phyloP scores from a whole-genome alignment of 305 asterid genomes.

The Solanum chacoense region DNA sequence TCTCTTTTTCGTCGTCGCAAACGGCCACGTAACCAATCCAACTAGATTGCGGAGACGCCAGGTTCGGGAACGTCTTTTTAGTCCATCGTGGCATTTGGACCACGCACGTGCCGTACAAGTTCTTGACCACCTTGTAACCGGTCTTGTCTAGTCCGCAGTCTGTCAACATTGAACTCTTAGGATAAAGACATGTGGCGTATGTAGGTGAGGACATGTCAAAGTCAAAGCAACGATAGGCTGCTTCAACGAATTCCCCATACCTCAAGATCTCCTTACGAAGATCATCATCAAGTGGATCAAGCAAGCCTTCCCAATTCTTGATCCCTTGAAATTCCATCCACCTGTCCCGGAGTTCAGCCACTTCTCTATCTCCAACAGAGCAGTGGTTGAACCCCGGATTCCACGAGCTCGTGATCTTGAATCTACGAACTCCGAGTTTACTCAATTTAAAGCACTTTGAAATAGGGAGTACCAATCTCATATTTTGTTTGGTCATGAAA shows the following conservation, averaged over 20 bases:
- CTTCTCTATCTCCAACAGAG: background rate
- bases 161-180: constrained; percentile 26
- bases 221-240: constrained; percentile 64
- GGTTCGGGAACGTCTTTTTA: constrained; percentile 22
- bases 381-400: background rate
- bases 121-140: constrained; percentile 39
- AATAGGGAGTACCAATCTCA: background rate
- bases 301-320: constrained; percentile 74
- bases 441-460: background rate
- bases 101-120: constrained; percentile 59
- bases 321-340: constrained; percentile 94
- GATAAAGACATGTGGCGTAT: constrained; percentile 36
- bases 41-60: constrained; percentile 40
- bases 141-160: constrained; percentile 20
- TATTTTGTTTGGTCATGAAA: background rate
- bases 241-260: constrained; percentile 76
- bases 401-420: background rate
- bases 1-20: constrained; percentile 52
- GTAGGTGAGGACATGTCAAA: constrained; percentile 49
- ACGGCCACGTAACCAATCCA: constrained; percentile 91
- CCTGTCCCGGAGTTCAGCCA: background rate
- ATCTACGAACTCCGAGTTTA: background rate
- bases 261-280: constrained; percentile 62
- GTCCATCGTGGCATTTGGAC: constrained; percentile 47
- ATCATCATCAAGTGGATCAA: constrained; percentile 72